A percentile compares a stretch with the other conserved stretches of the same genome.
Conservation (phyloP, 1,139 yeast species). For the Groenewaldozyma sp. region DNA sequence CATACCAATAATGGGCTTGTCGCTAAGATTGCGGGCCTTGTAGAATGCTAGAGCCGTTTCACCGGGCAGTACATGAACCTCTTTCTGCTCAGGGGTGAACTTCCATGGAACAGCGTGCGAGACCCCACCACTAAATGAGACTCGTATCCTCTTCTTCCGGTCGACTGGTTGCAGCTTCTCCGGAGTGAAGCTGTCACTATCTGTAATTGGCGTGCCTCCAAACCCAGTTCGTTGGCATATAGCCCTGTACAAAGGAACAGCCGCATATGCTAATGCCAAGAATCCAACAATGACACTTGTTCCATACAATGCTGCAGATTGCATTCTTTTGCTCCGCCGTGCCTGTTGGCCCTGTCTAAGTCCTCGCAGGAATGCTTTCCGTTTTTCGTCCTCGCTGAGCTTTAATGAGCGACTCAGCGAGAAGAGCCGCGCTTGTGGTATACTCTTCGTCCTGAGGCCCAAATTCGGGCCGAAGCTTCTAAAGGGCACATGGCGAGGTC, state of each 20-base stretch:
- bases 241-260: conserved; percentile 88
- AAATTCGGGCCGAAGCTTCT: too few species aligned
- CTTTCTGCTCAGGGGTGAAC: conserved; percentile 89
- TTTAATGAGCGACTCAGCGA: background rate
- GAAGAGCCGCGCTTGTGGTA: too few species aligned
- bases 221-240: conserved; percentile 93
- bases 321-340: conserved; percentile 27
- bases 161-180: conserved; percentile 87
- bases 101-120: conserved; percentile 93
- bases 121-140: conserved; percentile 85
- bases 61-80: conserved; percentile 90
- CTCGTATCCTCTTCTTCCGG: conserved; percentile 68
- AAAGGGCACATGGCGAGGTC: too few species aligned
- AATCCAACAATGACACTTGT: conserved; percentile 63
- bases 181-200: conserved; percentile 65
- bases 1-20: conserved; percentile 93
- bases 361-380: conserved; percentile 20
- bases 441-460: too few species aligned
- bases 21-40: conserved; percentile 78
- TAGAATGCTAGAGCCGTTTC: conserved; percentile 96
- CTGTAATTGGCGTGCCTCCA: conserved; percentile 94
- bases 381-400: conserved; percentile 12
- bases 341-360: conserved; percentile 28
- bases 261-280: conserved; percentile 75
- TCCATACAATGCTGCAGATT: conserved; percentile 62